Percentiles rank a stretch among this genome's conserved stretches.
Conservation (phyloP, 768 basidiomycete species). For the Tulasnella sp. region DNA sequence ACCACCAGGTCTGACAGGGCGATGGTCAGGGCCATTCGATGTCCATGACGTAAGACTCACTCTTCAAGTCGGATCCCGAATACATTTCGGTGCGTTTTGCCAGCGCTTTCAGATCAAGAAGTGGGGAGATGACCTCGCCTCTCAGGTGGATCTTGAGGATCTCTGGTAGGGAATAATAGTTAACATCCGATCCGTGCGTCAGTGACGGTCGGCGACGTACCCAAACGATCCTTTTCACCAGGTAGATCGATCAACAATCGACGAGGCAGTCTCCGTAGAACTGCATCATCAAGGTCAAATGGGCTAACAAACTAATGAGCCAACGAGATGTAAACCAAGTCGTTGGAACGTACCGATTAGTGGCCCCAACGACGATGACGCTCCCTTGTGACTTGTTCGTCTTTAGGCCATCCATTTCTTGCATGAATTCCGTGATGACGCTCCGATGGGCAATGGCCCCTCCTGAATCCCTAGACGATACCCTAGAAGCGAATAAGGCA, state of each 20-base stretch:
- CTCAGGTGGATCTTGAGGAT: constrained; percentile 78
- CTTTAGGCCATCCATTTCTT: constrained; percentile 87
- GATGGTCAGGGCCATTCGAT: not conserved
- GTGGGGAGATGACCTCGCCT: constrained; percentile 58
- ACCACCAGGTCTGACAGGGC: constrained; percentile 67
- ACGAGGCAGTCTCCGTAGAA: constrained; percentile 76
- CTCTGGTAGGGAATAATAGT: constrained; percentile 33
- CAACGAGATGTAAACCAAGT: too few species aligned
- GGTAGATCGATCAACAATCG: constrained; percentile 82
- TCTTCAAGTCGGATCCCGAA: constrained; percentile 91
- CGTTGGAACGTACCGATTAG: constrained; percentile 54
- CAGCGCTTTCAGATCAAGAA: constrained; percentile 47
- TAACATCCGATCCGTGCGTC: not conserved
- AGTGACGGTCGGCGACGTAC: constrained; percentile 30
- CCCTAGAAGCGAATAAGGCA: constrained; percentile 78
- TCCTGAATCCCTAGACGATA: constrained; percentile 61
- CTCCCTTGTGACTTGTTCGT: constrained; percentile 59
- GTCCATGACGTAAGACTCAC: constrained; percentile 37
- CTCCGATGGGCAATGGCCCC: constrained; percentile 69
- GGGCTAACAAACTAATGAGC: constrained; percentile 29
- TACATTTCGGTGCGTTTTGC: constrained; percentile 71
- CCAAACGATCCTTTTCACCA: constrained; percentile 71
- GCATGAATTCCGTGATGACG: constrained; percentile 84
- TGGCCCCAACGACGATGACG: constrained; percentile 87
- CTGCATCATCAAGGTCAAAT: constrained; percentile 84